Evolutionary conservation across 441 rosid species (phyloP), one percentile per base, ranked within the genome.

Genomic region (Gossypium gossypioides): DNA sequence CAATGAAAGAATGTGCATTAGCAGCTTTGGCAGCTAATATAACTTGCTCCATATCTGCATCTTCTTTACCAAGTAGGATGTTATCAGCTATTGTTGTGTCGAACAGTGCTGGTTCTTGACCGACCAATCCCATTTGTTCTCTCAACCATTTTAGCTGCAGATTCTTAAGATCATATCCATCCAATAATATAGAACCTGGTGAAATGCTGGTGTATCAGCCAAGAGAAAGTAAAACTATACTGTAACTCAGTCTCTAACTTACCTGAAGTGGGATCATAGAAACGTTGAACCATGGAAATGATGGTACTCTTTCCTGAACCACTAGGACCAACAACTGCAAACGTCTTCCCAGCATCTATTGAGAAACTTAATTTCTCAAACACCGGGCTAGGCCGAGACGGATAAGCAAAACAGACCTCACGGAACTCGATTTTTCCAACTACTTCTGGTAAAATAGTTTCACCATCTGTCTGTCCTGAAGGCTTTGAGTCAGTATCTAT

Each of bases 221-320:
- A 10, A 6, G 42, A 18, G 72, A 68, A 40, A 32, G 58, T 16
- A 27, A 67, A 67, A 50, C n/a, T 55, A 21, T 64, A 18, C 32
- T 2, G 69, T 21, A 65, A 46, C 55, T 16, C 25, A 34, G 10
- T 34, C 44, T 40, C 44, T 40, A 21, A 44, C 70, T 13, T 81
- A 84, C 92, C 93, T 84, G 94, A 87, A 64, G 52, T 79, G 0
- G 96, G 96, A 40, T 90, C 94, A 72, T 90, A 92, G 81, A 92
- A 88, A 71, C 94, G 91, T 68, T 90, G 94, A 75, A 92, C 82
- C 92, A 92, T 74, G 75, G 96, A 85, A 77, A 90, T 83, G 75
- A 90, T 81, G 19, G 92, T 92, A 79, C 97, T 92, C 84, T 92
- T 92, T 64, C 96, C 97, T 2, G 97, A 90, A 29, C 97, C 97